Base-by-base conservation (phyloP, 441 rosid genomes). In the Erodium trifolium region DNA sequence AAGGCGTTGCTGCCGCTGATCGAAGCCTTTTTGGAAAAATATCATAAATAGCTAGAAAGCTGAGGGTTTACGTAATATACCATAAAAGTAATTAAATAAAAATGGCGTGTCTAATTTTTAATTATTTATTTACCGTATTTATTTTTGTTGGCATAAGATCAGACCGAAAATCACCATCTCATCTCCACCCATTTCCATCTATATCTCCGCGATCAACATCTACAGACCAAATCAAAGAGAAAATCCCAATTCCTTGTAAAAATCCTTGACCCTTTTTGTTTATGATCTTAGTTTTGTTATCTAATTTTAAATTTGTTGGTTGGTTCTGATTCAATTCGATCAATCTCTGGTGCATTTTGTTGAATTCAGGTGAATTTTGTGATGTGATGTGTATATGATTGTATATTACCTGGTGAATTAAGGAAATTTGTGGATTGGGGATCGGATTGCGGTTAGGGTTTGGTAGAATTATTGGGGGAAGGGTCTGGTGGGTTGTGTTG, bases 321-420 rank as follows among this genome's bases (percentile, higher is more conserved):
- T 55, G 62, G 19, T 4, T 55, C 2, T 55, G 63, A 18, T 57
- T 17, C 12, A 17, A 5, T 57, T 17, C 4, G 63, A 57, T 57
- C 63, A 23, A 7, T 57, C 2, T 57, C 9, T 57, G 12, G 5
- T 57, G 29, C 17, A 57, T 57, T 57, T 57, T 57, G 63, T 57
- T 57, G 63, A 57, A 57, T 57, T 57, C 63, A 57, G 29, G 63
- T 57, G 63, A 17, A 0, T 57, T 57, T 57, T 57, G 63, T 57
- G 23, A 1, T 17, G 9, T 57, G 63, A 57, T 57, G 12, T 57
- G 63, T 57, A 6, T 10, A 57, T 19, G 63, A 5, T 17, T 57
- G 63, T 1, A 17, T 57, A 1, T 16, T 57, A 7, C 29, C 62
- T 55, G 62, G 3, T 16, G 16, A 55, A 55, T 55, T 55, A 5